Evolutionary conservation across 139 green algal genomes (phyloP), one percentile per base, ranked within the genome.

Genomic region (Micromonas pusilla): DNA sequence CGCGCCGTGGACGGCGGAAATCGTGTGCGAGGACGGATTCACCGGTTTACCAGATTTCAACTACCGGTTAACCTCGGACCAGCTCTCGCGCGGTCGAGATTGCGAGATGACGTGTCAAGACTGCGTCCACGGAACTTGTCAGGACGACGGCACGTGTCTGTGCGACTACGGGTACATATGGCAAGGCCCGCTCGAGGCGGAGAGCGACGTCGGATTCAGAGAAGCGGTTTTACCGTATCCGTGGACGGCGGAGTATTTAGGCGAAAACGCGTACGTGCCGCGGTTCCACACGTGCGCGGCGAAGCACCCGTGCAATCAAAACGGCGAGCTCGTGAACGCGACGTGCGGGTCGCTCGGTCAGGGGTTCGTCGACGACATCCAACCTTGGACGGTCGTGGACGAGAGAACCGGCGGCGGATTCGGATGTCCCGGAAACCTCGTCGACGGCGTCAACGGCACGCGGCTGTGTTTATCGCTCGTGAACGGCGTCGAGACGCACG

Each of bases 131-230:
- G 73, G 73, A 2, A 60, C 31, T 28, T 79, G 73, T 72, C 60
- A 65, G 57, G 73, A 72, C 16, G 36, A 72, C 60, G 73, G 73
- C 36, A 25, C 25, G 57, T 79, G 73, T 38, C 54, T 79, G 6
- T 79, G 73, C 32, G 73, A 79, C 57, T 79, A 79, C 57, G 73
- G 73, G 6, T 72, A 72, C 31, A 72, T 79, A 26, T 79, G 73
- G 73, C 73, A 79, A 30, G 16, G 25, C 20, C 54, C 57, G 4
- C 26, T 70, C 3, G 30, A 23, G 3, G 33, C 13, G 13, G 20
- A 2, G 2, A 16, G n/a, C 13, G 30, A 39, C n/a, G 65, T 23
- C 23, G 65, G 65, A 26, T 5, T 16, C 3, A 38, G 30, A 16
- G 33, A 26, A 37, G 28, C 65, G 3, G 13, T 39, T 5, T 20